phyloP scores from a whole-genome alignment of 345 rosid species.

The Aquilaria sinensis region DNA sequence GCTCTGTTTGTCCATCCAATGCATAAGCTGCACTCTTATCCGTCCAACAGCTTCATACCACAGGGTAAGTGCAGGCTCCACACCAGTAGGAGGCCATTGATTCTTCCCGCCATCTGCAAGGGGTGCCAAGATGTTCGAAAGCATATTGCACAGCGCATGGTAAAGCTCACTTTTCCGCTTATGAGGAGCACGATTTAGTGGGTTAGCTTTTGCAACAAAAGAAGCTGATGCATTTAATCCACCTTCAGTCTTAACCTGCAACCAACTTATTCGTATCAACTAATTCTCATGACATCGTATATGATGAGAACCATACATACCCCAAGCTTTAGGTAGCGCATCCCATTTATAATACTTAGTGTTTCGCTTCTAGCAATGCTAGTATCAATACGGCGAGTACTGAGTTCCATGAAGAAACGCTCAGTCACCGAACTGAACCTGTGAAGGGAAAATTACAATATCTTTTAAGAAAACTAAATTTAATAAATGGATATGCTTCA shows the following conservation, averaged over 20 bases:
- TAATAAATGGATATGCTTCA: too few species aligned
- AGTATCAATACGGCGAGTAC: slow-evolving; percentile 77
- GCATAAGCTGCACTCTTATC: slow-evolving; percentile 71
- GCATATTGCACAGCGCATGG: slow-evolving; percentile 97
- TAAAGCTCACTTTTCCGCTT: slow-evolving; percentile 95
- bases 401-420: slow-evolving; percentile 91
- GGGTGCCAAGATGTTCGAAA: slow-evolving; percentile 89
- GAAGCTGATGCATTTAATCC: slow-evolving; percentile 98
- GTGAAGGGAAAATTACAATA: slow-evolving; percentile 12
- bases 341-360: slow-evolving; percentile 91
- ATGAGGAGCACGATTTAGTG: slow-evolving; percentile 84
- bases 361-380: slow-evolving; percentile 89
- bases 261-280: slow-evolving; percentile 23
- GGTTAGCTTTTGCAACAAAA: slow-evolving; percentile 96
- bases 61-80: slow-evolving; percentile 80
- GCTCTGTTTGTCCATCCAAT: slow-evolving; percentile 99
- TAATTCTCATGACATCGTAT: slow-evolving; percentile 4
- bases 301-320: slow-evolving; percentile 34
- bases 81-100: slow-evolving; percentile 97
- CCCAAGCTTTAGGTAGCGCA: slow-evolving; percentile 98
- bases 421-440: slow-evolving; percentile 99
- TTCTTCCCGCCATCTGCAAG: slow-evolving; percentile 92
- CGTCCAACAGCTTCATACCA: slow-evolving; percentile 99
- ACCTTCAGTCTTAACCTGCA: slow-evolving; percentile 94
- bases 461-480: too few species aligned